These are phyloP conservation scores for Diaporthe citri DNA, from an alignment of 2,329 filamentous ascomycete species.

Conservation along the genomic window DNA sequence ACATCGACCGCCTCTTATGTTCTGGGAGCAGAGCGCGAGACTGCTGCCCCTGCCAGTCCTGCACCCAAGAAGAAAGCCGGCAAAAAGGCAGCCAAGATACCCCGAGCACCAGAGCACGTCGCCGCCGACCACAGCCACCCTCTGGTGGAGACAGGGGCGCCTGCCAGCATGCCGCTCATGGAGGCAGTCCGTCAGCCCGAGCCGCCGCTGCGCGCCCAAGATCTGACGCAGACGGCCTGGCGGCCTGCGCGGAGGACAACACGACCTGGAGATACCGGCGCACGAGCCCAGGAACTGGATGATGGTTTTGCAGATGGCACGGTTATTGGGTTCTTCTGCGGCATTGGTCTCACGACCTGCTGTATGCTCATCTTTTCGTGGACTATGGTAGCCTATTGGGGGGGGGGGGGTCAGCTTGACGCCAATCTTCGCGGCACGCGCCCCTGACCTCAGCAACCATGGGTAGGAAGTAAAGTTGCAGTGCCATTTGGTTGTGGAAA, in stretches of 20 bases:
- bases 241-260: background rate
- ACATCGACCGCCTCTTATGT: background rate
- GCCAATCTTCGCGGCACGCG: background rate
- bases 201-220: background rate
- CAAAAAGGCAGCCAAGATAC: rapidly evolving
- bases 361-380: background rate
- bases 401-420: background rate
- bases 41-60: no score
- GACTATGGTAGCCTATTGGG: background rate
- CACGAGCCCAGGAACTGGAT: background rate
- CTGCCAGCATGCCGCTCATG: background rate
- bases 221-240: background rate
- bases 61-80: background rate
- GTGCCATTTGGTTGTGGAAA: background rate
- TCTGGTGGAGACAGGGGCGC: background rate
- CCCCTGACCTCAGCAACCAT: background rate
- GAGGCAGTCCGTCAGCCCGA: background rate
- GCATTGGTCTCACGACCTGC: background rate
- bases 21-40: background rate
- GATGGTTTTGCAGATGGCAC: background rate
- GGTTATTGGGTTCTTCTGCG: background rate
- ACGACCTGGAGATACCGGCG: no score
- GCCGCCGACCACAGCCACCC: no score
- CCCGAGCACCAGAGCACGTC: background rate
- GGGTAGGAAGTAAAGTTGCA: background rate